phyloP scores from a whole-genome alignment of 177 flowering plant genomes.

The Telopea speciosissima region DNA sequence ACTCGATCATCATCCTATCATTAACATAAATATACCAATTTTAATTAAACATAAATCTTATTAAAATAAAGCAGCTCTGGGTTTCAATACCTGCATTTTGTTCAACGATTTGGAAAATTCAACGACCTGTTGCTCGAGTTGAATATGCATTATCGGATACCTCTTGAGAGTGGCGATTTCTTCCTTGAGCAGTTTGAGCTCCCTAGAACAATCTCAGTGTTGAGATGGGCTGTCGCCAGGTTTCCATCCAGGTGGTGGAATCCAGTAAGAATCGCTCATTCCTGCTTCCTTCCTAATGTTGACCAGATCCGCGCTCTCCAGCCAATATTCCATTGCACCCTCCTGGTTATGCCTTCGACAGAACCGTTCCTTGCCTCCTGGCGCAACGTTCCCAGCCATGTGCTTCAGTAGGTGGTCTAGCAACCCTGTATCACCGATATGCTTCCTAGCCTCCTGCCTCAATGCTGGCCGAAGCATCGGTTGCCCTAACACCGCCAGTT shows the following conservation, averaged over 20 bases:
- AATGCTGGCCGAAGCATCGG: slow-evolving; percentile 58
- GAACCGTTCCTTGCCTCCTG: slow-evolving; percentile 46
- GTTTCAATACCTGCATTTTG: too few species aligned
- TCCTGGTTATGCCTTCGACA: slow-evolving; percentile 60
- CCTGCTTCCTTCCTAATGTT: slow-evolving; percentile 54
- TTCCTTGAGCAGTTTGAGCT: slow-evolving; percentile 35
- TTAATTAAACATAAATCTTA: too few species aligned
- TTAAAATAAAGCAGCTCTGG: too few species aligned
- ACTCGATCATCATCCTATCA: too few species aligned
- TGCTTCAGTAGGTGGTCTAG: slow-evolving; percentile 72
- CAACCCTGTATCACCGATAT: slow-evolving; percentile 67
- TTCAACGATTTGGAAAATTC: too few species aligned
- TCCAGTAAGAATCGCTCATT: slow-evolving; percentile 61
- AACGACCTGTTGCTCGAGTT: too few species aligned
- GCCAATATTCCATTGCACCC: slow-evolving; percentile 80
- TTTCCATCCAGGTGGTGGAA: slow-evolving; percentile 65
- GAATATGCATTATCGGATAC: too few species aligned
- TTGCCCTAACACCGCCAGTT: slow-evolving; percentile 38
- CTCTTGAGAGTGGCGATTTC: slow-evolving; percentile 38
- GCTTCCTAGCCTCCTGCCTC: slow-evolving; percentile 55
- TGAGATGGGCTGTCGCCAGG: slow-evolving; percentile 55
- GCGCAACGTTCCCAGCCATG: slow-evolving; percentile 66
- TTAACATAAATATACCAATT: too few species aligned
- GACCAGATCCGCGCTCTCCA: slow-evolving; percentile 52
- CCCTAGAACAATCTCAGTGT: slow-evolving; percentile 47